These are phyloP conservation scores for Aurifilum marmelostoma DNA, from an alignment of 2,329 filamentous ascomycete genomes.

Conservation along the genomic window DNA sequence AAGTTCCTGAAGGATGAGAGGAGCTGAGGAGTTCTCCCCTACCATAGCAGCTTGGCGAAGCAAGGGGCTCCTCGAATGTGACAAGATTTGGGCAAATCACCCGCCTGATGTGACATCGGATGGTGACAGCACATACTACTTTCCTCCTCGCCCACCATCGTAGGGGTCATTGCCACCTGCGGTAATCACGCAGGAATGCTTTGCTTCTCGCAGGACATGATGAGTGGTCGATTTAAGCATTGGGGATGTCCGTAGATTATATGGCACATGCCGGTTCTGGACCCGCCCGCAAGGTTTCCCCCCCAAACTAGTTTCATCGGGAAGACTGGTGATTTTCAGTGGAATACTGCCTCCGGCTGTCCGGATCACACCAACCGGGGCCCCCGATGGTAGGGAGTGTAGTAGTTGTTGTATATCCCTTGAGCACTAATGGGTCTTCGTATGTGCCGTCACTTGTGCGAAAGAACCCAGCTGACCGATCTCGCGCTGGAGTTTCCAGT, in stretches of 20 bases:
- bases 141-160: background rate
- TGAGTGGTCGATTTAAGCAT: background rate
- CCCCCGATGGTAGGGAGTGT: background rate
- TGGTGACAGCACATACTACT: background rate
- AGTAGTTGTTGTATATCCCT: background rate
- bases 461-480: background rate
- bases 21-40: background rate
- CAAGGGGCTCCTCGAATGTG: background rate
- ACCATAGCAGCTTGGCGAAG: background rate
- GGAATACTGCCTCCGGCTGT: background rate
- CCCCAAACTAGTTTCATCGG: background rate
- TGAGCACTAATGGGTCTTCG: background rate
- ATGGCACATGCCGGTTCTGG: background rate
- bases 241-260: conserved; percentile 29
- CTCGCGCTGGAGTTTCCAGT: background rate
- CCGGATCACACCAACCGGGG: background rate
- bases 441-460: background rate
- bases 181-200: background rate
- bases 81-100: background rate
- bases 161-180: background rate
- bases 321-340: background rate
- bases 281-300: background rate
- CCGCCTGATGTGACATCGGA: background rate
- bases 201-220: background rate
- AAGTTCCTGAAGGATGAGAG: background rate